Conservation (phyloP, 192 early-diverging fungal genomes). For the Linnemannia exigua region DNA sequence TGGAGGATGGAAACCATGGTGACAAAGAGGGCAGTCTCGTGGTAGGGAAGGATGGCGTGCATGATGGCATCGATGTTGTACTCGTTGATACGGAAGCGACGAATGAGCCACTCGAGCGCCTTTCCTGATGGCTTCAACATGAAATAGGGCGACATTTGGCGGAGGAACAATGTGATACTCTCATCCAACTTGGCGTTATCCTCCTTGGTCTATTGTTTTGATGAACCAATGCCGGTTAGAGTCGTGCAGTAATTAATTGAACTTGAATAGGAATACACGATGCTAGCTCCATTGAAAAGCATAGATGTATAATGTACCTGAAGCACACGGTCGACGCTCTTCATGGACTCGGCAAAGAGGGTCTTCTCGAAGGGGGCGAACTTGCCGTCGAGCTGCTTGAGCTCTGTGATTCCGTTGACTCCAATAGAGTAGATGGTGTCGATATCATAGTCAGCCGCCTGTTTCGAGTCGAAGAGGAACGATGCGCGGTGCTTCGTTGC, state of each 20-base stretch:
- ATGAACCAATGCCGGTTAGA: background rate
- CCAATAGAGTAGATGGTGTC: conserved; percentile 92
- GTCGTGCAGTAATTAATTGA: background rate
- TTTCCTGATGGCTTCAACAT: conserved; percentile 88
- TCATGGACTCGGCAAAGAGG: conserved; percentile 87
- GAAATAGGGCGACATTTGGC: conserved; percentile 87
- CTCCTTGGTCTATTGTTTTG: conserved; percentile 69
- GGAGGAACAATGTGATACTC: conserved; percentile 80
- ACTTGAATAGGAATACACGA: no score
- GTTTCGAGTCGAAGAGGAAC: conserved; percentile 83
- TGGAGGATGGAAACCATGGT: conserved; percentile 83
- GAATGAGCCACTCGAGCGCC: conserved; percentile 93
- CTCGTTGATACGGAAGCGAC: conserved; percentile 89
- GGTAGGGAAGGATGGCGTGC: conserved; percentile 89
- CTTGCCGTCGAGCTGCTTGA: conserved; percentile 72
- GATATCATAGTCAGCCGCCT: conserved; percentile 90
- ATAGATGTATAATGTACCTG: conserved; percentile 58
- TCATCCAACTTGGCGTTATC: conserved; percentile 87
- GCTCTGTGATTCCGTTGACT: conserved; percentile 81
- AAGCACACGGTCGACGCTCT: conserved; percentile 83
- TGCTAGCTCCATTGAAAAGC: no score
- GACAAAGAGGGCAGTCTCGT: conserved; percentile 92
- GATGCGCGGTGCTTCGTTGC: conserved; percentile 77
- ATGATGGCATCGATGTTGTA: conserved; percentile 87
- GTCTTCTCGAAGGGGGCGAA: conserved; percentile 79